Base-by-base conservation (phyloP, 1,139 yeast species). In the Scheffersomyces illinoinensis region DNA sequence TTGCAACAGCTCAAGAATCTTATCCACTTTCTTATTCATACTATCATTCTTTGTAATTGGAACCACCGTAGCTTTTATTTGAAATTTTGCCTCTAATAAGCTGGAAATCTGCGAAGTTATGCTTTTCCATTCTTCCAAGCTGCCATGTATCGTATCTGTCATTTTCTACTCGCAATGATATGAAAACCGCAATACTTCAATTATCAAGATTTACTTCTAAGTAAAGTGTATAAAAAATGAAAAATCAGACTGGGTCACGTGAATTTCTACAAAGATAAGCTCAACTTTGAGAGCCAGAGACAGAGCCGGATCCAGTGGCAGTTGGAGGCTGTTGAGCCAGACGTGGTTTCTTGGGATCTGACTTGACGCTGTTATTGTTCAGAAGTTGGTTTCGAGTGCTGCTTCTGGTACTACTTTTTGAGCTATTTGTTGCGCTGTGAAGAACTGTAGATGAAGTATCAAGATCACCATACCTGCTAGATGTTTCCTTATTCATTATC, bases 401-500 rank as follows among this genome's bases (percentile, higher is more conserved):
- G 26, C 51, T 48, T 48, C 51, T 52, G 8, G 55, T 47, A 53
- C 59, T 60, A 24, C 58, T 60, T 43, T 54, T 55, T 8, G 52
- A 53, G 26, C 58, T 58, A 46, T 56, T 56, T 10, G 46, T 47
- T 3, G 68, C 68, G 56, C 71, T 67, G 43, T 67, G 66, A 56
- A 69, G 57, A 12, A 68, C 59, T 6, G 60, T 60, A 4, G 67
- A 60, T 3, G 70, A 62, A 1, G 76, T 66, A 19, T 76, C 76
- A 24, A 71, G 68, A 47, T 67, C 70, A 1, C 78, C 79, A 55
- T 74, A 75, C 50, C 78, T 64, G 53, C 71, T 72, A 5, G 68
- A 59, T 1, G 67, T 62, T 4, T 63, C 63, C 43, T 56, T 60
- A 48, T 66, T 70, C 59, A 64, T 58, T 3, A 66, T 49, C 14